Evolutionary conservation across 2,329 filamentous ascomycete genomes (phyloP).

Genomic region (Beauveria bassiana): DNA sequence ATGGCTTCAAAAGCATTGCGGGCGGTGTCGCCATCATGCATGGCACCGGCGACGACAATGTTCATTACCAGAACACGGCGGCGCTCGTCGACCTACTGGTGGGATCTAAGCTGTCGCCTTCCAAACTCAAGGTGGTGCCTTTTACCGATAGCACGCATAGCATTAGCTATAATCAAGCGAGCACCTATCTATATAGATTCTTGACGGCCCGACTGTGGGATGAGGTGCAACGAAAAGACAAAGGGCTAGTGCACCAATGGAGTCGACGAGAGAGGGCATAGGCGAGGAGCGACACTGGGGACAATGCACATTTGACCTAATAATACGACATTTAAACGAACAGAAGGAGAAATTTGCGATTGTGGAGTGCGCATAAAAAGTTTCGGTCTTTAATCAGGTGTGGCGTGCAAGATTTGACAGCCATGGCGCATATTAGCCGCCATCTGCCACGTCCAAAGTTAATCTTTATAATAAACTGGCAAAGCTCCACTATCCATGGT

Average conservation of each 20-base stretch:
- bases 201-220: conserved; percentile 52
- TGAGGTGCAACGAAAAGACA: conserved; percentile 46
- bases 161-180: conserved; percentile 50
- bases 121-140: conserved; percentile 54
- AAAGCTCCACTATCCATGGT: background rate
- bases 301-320: too few species aligned
- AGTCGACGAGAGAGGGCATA: conserved; percentile 10
- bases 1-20: conserved; percentile 54
- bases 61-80: conserved; percentile 61
- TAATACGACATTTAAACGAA: too few species aligned
- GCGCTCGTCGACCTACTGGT: conserved; percentile 55
- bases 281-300: background rate
- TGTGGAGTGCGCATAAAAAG: background rate
- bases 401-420: background rate
- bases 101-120: conserved; percentile 47
- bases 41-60: conserved; percentile 63
- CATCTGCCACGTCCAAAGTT: background rate
- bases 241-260: conserved; percentile 27
- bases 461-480: background rate
- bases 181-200: conserved; percentile 53
- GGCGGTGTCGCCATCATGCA: conserved; percentile 58
- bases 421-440: background rate
- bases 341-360: background rate
- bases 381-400: too few species aligned
- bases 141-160: conserved; percentile 60